These are phyloP conservation scores for Thymus quinquecostatus DNA, from an alignment of 257 asterid species.

Conservation along the genomic window DNA sequence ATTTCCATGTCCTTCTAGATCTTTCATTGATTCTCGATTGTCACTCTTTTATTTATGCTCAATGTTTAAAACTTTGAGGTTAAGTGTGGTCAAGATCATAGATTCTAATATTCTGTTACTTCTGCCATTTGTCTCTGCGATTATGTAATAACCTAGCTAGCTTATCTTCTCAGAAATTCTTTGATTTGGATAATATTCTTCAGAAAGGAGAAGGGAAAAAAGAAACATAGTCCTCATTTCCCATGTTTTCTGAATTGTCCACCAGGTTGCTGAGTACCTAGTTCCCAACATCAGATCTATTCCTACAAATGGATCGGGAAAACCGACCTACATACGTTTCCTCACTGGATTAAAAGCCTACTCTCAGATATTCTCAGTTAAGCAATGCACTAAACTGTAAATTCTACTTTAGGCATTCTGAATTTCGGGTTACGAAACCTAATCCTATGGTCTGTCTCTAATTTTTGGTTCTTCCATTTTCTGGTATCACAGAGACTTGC, in stretches of 20 bases:
- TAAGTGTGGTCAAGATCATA: no score
- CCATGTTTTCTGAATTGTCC: not conserved
- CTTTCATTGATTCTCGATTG: not conserved
- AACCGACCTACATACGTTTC: slow-evolving; percentile 90
- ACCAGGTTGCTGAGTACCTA: slow-evolving; percentile 82
- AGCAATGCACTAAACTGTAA: slow-evolving; percentile 26
- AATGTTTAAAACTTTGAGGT: no score
- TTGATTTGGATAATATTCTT: not conserved
- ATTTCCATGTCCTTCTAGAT: not conserved
- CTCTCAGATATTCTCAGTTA: slow-evolving; percentile 91
- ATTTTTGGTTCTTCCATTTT: slow-evolving; percentile 5
- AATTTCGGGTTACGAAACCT: slow-evolving; percentile 7
- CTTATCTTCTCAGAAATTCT: not conserved
- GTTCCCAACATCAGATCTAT: slow-evolving; percentile 82
- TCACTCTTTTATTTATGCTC: not conserved
- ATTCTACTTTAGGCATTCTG: not conserved
- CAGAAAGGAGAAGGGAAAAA: no score
- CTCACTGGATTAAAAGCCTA: slow-evolving; percentile 95
- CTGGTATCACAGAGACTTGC: slow-evolving; percentile 67
- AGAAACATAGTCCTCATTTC: no score
- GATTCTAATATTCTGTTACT: no score
- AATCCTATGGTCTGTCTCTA: not conserved
- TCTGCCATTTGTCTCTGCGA: no score
- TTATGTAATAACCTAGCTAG: no score
- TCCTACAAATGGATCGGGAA: slow-evolving; percentile 71